Evolutionary conservation across 805 yeast genomes (phyloP).

Genomic region (Tetrapisispora arboricola): DNA sequence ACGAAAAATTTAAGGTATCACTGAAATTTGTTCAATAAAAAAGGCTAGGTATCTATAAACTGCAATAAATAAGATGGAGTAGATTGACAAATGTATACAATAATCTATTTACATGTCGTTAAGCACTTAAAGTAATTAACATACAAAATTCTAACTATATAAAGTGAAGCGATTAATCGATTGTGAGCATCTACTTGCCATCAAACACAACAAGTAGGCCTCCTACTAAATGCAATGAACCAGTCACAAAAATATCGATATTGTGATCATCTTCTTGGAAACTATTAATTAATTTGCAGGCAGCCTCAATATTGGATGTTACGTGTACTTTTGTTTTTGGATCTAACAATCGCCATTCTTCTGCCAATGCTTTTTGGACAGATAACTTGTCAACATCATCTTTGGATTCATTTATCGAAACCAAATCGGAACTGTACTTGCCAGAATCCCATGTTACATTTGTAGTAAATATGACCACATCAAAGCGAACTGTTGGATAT

Average conservation of each 20-base stretch:
- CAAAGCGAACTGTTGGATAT: constrained; percentile 41
- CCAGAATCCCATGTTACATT: constrained; percentile 89
- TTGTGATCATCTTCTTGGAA: constrained; percentile 12
- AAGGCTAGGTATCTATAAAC: no score
- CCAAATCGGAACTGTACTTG: constrained; percentile 65
- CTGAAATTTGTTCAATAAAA: no score
- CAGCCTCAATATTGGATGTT: constrained; percentile 65
- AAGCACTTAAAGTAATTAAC: no score
- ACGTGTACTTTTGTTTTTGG: constrained; percentile 34
- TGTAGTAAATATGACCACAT: constrained; percentile 76
- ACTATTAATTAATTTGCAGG: constrained; percentile 42
- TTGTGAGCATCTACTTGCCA: constrained; percentile 2
- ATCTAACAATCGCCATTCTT: constrained; percentile 54
- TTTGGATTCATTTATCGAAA: constrained; percentile 74
- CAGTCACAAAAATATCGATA: constrained; percentile 80
- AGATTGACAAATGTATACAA: no score
- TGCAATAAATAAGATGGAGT: no score
- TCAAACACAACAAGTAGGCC: constrained; percentile 85
- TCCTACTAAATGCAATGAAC: constrained; percentile 90
- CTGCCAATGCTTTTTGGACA: constrained; percentile 69
- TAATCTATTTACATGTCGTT: no score
- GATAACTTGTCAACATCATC: constrained; percentile 68
- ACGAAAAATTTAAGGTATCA: no score
- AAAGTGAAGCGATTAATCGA: no score
- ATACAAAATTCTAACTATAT: no score